These are phyloP conservation scores for Stenocarpella maydis DNA, from an alignment of 2,329 filamentous ascomycete species.

Conservation along the genomic window DNA sequence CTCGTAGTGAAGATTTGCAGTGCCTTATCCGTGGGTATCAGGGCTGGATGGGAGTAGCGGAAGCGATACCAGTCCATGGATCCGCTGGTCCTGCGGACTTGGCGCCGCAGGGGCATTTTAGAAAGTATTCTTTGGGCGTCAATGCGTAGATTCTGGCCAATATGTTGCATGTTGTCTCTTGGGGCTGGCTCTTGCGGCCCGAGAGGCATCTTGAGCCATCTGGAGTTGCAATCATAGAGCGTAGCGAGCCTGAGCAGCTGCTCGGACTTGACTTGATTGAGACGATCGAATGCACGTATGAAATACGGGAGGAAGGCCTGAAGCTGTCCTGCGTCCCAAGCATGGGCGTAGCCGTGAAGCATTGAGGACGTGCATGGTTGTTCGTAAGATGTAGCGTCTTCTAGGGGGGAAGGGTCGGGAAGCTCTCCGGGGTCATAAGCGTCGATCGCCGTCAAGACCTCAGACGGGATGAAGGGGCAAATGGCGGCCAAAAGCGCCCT, in stretches of 20 bases:
- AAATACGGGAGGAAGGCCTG: conserved; percentile 1
- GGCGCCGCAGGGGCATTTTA: background rate
- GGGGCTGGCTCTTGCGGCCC: conserved; percentile 5
- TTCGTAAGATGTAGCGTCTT: too few species aligned
- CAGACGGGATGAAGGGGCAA: background rate
- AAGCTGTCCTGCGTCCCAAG: background rate
- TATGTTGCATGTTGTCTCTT: background rate
- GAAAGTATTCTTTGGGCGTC: background rate
- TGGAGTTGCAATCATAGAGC: background rate
- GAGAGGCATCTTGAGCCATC: background rate
- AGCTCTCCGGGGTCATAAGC: background rate
- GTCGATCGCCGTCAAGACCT: background rate
- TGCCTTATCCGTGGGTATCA: conserved; percentile 1
- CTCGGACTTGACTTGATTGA: conserved; percentile 7
- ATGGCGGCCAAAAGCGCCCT: background rate
- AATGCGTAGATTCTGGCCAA: background rate
- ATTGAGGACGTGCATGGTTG: background rate
- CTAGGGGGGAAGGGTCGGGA: too few species aligned
- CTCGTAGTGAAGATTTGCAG: background rate
- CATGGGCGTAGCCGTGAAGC: background rate
- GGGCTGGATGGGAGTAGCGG: background rate
- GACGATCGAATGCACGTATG: background rate
- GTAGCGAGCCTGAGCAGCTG: background rate
- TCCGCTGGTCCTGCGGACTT: background rate
- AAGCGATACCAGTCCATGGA: background rate